Conservation (phyloP, 371 early-diverging fungal species). For the Rhizopus microsporus region DNA sequence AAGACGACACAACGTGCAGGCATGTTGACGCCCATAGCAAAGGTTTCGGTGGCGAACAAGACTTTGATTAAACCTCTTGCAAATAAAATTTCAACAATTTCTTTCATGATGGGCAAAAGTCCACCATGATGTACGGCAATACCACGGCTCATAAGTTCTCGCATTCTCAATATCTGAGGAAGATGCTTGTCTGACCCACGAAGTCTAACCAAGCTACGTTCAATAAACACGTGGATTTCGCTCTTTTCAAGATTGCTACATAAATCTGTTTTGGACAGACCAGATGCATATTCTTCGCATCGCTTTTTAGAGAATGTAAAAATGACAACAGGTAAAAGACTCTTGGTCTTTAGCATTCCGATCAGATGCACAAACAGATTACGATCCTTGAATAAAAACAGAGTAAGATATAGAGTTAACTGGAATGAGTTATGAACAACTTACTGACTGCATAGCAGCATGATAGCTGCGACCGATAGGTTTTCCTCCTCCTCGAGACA, state of each 20-base stretch:
- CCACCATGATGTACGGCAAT: conserved; percentile 99
- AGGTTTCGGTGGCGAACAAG: conserved; percentile 56
- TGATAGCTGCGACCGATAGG: conserved; percentile 45
- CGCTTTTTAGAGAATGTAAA: conserved; percentile 97
- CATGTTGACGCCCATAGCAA: conserved; percentile 96
- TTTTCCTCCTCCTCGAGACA: conserved; percentile 49
- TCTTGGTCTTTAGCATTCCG: conserved; percentile 71
- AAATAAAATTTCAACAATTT: conserved; percentile 98
- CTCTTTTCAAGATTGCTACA: conserved; percentile 80
- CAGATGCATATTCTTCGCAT: conserved; percentile 93
- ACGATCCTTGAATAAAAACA: conserved; percentile 53
- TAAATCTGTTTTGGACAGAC: conserved; percentile 77
- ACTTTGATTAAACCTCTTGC: conserved; percentile 91
- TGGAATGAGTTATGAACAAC: not conserved
- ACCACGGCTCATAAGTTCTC: conserved; percentile 86
- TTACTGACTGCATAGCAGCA: conserved; percentile 40
- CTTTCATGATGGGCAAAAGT: conserved; percentile 97
- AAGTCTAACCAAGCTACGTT: conserved; percentile 74
- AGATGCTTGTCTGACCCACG: conserved; percentile 81
- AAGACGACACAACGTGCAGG: conserved; percentile 97
- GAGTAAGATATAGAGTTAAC: not conserved
- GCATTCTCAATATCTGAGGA: conserved; percentile 91
- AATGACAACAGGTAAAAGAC: conserved; percentile 90
- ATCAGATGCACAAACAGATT: conserved; percentile 83
- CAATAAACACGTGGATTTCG: conserved; percentile 87